Evolutionary conservation across 176 grass and related monocot species (phyloP).

Genomic region (Miscanthus lutarioriparius): DNA sequence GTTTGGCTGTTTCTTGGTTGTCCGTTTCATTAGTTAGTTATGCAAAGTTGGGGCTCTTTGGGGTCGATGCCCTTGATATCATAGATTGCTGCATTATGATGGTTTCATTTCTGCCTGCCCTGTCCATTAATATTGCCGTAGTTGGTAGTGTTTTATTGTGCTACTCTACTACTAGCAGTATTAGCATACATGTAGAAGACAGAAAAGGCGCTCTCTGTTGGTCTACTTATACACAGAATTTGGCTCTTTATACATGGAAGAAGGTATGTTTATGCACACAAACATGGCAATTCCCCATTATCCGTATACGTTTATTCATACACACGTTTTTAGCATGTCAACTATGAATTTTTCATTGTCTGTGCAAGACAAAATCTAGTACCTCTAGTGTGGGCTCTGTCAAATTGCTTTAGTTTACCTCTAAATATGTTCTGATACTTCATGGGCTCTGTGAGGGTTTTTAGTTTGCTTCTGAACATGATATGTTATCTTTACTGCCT

Average conservation of each 20-base stretch:
- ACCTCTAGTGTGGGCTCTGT: neutral
- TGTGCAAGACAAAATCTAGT: neutral
- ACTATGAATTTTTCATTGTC: neutral
- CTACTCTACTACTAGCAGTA: neutral
- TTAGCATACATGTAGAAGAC: neutral
- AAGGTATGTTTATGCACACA: neutral
- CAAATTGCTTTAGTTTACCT: neutral
- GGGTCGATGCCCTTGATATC: neutral
- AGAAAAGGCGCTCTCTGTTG: neutral
- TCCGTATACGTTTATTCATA: neutral
- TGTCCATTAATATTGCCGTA: neutral
- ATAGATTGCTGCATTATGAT: conserved; percentile 18
- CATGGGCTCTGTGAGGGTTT: neutral
- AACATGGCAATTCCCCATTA: neutral
- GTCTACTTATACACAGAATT: neutral
- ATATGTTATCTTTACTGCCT: neutral
- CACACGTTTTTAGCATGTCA: neutral
- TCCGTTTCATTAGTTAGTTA: neutral
- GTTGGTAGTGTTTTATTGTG: neutral
- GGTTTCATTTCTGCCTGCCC: neutral
- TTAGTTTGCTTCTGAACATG: neutral
- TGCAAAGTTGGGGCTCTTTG: neutral
- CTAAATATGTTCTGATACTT: neutral
- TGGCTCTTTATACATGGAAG: neutral
- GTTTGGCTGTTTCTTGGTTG: neutral